These are phyloP conservation scores for Aspergillus coremiiformis DNA, from an alignment of 495 filamentous ascomycete species.

Conservation along the genomic window DNA sequence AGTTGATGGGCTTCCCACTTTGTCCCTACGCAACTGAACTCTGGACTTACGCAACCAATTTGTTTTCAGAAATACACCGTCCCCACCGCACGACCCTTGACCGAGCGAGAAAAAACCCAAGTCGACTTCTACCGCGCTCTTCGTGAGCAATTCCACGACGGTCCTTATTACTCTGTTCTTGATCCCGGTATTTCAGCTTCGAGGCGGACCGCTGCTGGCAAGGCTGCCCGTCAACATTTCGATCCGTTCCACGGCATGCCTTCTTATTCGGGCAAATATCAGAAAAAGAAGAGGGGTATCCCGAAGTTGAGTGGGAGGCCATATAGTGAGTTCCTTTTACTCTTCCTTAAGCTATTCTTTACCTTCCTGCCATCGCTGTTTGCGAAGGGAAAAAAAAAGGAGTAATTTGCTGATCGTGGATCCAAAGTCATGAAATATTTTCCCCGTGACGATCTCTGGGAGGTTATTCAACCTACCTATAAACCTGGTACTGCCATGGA, in stretches of 20 bases:
- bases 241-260: constrained; percentile 57
- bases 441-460: constrained; percentile 46
- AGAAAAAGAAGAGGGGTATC: constrained; percentile 44
- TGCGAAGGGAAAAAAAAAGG: not conserved
- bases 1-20: no score
- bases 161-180: constrained; percentile 51
- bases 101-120: constrained; percentile 26
- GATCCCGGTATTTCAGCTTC: constrained; percentile 37
- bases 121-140: constrained; percentile 42
- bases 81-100: constrained; percentile 28
- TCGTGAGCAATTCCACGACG: constrained; percentile 48
- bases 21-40: not conserved
- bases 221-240: constrained; percentile 32
- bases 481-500: constrained; percentile 31
- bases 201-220: constrained; percentile 26
- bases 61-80: constrained; percentile 34
- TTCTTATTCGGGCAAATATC: constrained; percentile 49
- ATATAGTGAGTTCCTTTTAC: constrained; percentile 36
- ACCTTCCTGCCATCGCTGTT: not conserved
- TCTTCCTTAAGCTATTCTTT: not conserved
- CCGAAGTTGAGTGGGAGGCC: constrained; percentile 43
- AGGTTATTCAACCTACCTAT: constrained; percentile 42
- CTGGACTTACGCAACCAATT: no score
- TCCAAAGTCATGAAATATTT: constrained; percentile 47
- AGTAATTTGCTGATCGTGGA: not conserved